Conservation (phyloP, 2,329 filamentous ascomycete species). For the Periconia sp. region DNA sequence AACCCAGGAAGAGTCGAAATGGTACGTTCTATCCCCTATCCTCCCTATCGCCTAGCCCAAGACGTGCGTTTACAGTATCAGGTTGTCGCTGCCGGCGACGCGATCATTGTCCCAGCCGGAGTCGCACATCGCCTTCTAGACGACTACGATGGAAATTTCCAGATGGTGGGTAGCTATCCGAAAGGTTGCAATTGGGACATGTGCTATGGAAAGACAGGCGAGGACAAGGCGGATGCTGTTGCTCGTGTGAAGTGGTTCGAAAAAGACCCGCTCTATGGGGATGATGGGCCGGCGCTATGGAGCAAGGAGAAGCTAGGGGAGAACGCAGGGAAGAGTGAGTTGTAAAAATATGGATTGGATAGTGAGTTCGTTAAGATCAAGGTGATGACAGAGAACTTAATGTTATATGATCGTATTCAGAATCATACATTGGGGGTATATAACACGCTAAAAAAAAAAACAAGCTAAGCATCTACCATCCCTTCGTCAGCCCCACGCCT, state of each 20-base stretch:
- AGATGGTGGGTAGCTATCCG: conserved; percentile 74
- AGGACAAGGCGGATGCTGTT: conserved; percentile 62
- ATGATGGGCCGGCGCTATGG: conserved; percentile 33
- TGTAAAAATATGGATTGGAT: no score
- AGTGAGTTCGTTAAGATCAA: no score
- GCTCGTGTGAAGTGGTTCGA: conserved; percentile 61
- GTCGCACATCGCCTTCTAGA: conserved; percentile 67
- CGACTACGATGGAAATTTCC: conserved; percentile 60
- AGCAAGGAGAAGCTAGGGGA: conserved; percentile 22
- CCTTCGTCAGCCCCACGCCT: conserved; percentile 14
- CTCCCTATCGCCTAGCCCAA: no score
- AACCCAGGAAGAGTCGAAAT: conserved; percentile 59
- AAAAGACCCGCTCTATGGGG: conserved; percentile 60
- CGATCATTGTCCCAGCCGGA: conserved; percentile 68
- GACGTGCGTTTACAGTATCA: no score
- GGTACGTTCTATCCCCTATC: no score
- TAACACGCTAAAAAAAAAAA: no score
- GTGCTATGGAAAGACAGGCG: conserved; percentile 67
- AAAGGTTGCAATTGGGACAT: conserved; percentile 68
- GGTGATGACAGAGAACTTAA: no score
- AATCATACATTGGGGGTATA: no score
- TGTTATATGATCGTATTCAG: no score
- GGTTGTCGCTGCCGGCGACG: conserved; percentile 66
- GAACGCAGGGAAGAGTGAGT: no score
- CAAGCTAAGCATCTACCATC: conserved; percentile 17